Conservation (phyloP, 2,329 filamentous ascomycete species). For the Scedosporium apiospermum region DNA sequence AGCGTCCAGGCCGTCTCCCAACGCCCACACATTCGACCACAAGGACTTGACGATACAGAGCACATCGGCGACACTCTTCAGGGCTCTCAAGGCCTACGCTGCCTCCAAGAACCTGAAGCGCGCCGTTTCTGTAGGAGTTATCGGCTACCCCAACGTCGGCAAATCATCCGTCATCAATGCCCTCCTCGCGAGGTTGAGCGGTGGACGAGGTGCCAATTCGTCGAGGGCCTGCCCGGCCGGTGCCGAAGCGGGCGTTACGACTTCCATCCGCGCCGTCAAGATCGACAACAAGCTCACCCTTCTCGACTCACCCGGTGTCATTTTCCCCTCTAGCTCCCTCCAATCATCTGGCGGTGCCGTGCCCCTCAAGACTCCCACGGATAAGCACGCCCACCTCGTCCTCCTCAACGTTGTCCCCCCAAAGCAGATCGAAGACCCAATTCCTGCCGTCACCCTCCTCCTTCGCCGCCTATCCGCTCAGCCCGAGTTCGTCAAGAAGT, state of each 20-base stretch:
- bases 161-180: slow-evolving; percentile 97
- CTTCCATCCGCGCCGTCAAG: slow-evolving; percentile 80
- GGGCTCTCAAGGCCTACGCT: slow-evolving; percentile 81
- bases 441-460: slow-evolving; percentile 80
- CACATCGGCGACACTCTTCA: slow-evolving; percentile 78
- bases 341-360: slow-evolving; percentile 29
- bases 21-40: slow-evolving; percentile 88
- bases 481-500: slow-evolving; percentile 64
- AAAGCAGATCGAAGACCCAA: slow-evolving; percentile 86
- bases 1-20: slow-evolving; percentile 71
- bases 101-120: slow-evolving; percentile 78
- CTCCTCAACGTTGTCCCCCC: slow-evolving; percentile 88
- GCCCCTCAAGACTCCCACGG: slow-evolving; percentile 49
- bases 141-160: slow-evolving; percentile 92
- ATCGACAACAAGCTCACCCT: slow-evolving; percentile 90
- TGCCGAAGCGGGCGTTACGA: slow-evolving; percentile 87
- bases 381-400: slow-evolving; percentile 75
- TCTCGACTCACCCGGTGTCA: slow-evolving; percentile 88
- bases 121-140: slow-evolving; percentile 82
- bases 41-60: slow-evolving; percentile 78
- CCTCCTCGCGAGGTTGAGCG: slow-evolving; percentile 66
- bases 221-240: slow-evolving; percentile 71
- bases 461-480: slow-evolving; percentile 68
- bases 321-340: slow-evolving; percentile 64
- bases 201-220: slow-evolving; percentile 46